These are phyloP conservation scores for Oryza meridionalis DNA, from an alignment of 176 grass and related monocot genomes.

Conservation along the genomic window DNA sequence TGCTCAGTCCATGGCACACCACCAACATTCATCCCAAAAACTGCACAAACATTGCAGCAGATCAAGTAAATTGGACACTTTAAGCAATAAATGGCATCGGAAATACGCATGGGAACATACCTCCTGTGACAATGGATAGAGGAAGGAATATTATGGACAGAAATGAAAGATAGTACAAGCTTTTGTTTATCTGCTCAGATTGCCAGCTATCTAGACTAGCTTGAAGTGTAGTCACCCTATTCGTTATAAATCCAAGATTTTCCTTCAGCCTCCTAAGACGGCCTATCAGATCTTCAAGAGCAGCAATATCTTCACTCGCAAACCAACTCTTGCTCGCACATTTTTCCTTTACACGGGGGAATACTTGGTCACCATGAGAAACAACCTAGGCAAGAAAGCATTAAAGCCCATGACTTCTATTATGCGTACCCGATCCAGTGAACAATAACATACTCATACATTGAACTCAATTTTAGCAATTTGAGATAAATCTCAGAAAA, in stretches of 20 bases:
- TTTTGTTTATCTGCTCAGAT: slow-evolving; percentile 92
- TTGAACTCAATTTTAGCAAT: slow-evolving; percentile 15
- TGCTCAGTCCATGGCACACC: slow-evolving; percentile 89
- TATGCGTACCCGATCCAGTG: neutral
- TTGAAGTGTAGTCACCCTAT: slow-evolving; percentile 79
- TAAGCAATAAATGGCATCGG: neutral
- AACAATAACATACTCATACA: neutral
- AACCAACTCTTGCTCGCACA: slow-evolving; percentile 84
- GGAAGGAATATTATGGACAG: slow-evolving; percentile 94
- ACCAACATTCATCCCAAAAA: slow-evolving; percentile 97
- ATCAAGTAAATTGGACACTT: slow-evolving; percentile 3
- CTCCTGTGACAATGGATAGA: slow-evolving; percentile 86
- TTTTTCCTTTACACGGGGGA: slow-evolving; percentile 87
- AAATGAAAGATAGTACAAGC: slow-evolving; percentile 90
- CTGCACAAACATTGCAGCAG: slow-evolving; percentile 39
- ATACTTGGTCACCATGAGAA: slow-evolving; percentile 95
- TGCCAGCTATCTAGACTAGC: slow-evolving; percentile 97
- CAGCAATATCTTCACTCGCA: slow-evolving; percentile 56
- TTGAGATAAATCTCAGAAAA: slow-evolving; percentile 1
- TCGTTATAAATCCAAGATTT: slow-evolving; percentile 85
- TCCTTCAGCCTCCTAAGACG: slow-evolving; percentile 91
- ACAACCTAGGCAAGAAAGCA: slow-evolving; percentile 59
- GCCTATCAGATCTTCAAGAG: slow-evolving; percentile 80
- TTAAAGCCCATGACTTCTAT: neutral
- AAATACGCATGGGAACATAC: slow-evolving; percentile 42